phyloP scores from a whole-genome alignment of 345 rosid genomes.

The Rhodamnia argentea region DNA sequence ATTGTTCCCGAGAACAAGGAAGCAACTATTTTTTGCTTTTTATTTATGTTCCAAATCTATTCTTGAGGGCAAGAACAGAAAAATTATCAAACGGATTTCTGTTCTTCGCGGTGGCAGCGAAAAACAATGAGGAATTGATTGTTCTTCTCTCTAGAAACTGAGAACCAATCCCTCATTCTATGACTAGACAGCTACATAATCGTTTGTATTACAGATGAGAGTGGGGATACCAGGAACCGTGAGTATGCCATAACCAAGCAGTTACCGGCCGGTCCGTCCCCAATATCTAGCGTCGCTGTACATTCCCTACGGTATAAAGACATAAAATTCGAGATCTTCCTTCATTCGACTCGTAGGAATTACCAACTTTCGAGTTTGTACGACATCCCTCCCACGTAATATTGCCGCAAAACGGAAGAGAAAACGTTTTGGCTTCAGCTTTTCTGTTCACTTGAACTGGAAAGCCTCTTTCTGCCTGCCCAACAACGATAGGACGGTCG shows the following conservation, averaged over 20 bases:
- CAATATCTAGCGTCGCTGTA: not conserved
- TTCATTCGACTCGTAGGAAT: not conserved
- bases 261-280: not conserved
- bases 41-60: too few species aligned
- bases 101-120: not conserved
- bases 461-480: constrained; percentile 52
- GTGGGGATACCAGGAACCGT: not conserved
- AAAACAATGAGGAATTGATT: not conserved
- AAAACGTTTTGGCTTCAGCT: not conserved
- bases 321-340: not conserved
- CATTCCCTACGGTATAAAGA: not conserved
- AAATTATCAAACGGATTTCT: too few species aligned
- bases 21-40: too few species aligned
- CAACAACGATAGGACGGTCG: constrained; percentile 47
- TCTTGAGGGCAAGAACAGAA: too few species aligned
- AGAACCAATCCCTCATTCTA: not conserved
- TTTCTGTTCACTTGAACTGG: constrained; percentile 18
- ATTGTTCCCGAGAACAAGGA: too few species aligned
- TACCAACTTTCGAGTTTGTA: not conserved
- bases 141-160: not conserved
- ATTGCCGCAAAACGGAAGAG: not conserved
- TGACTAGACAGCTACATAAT: not conserved
- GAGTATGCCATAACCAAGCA: not conserved
- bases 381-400: not conserved
- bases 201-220: not conserved